Evolutionary conservation across 331 rosid genomes (phyloP), one percentile per base, ranked within the genome.

Genomic region (Malus hybrid): DNA sequence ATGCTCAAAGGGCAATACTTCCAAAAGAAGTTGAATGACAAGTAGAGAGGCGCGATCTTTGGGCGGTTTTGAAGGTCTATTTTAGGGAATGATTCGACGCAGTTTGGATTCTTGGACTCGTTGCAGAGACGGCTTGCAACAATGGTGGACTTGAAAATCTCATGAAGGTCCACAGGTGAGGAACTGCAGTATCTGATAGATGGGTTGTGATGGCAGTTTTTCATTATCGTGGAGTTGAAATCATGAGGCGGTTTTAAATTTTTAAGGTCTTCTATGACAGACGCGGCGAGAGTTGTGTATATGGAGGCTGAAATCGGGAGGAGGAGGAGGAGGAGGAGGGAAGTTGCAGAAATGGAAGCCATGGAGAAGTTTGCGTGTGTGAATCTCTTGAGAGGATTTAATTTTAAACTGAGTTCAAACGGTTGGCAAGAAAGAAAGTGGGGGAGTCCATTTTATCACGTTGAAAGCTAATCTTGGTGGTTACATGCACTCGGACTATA

Each of bases 1-100:
- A 90, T 77, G 66, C 50, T 87, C 15, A 87, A 70, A 8, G 96
- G 96, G 57, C 91, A 90, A n/a, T 73, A 90, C 79, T 83, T 90
- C 96, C 96, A 90, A 60, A 90, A 90, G 90, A 90, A 88, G 75
- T 50, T 78, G 71, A 90, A 90, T 6, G 96, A 88, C 85, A 90
- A 78, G 75, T 88, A 90, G 68, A 88, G 85, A 6, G 87, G 79
- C 0, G 90, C 89, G 15, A 85, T 73, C 63, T 71, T 80, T 0
- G 92, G 92, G 12, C 83, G 87, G 81, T 75, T 85, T 72, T 71
- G 73, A 33, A 90, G 93, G 80, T 90, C 90, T 19, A 90, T 67
- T 80, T 84, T 87, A 4, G 90, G 86, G 78, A 90, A 90, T 1
- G 93, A 77, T 6, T 90, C 90, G 4, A 79, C 84, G 4, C 96